Base-by-base conservation (phyloP, 2,329 filamentous ascomycete species). In the Daldinia sp. region DNA sequence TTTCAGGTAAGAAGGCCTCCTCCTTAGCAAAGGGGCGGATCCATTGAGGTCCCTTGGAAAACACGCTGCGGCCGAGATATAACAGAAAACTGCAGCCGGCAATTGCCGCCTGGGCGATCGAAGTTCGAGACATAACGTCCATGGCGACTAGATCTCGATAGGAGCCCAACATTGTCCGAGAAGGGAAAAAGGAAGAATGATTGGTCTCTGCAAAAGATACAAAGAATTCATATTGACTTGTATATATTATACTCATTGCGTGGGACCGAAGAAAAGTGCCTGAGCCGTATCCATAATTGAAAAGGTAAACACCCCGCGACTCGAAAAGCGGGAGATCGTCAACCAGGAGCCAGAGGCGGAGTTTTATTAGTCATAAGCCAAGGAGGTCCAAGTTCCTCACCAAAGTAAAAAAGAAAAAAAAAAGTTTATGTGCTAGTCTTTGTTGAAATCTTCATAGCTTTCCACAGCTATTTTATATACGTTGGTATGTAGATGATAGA, bases 1-100 rank as follows among this genome's bases (percentile, higher is more conserved):
- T 28, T 33, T 37, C 28, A 35, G 58, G 67, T 26, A 56, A 12
- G 13, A 62, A 68, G 15, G 39, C 71, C 20, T 79, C 68, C 70
- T 86, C 83, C 7, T 77, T 74, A 2, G 84, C 83, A 65, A 86
- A 86, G 1, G 81, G 80, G 9, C 76, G 78, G 13, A 80, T 74
- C 82, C 83, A 85, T 48, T 73, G 76, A 0, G 84, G 83, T 1
- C 80, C 74, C 2, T 69, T 67, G 3, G 76, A 75, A 1, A 73
- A 67, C 5, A 81, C 62, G 2, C 70, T 73, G 3, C 70, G 63
- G 56, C 63, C 28, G 50, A 75, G 46, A 55, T 75, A 76, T 26
- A 79, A 30, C 59, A 80, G 77, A 15, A 81, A 57, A 18, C 79
- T 63, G 23, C 77, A 56, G 4, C 75, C 72, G 6, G 77, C 71